Evolutionary conservation across 2,329 filamentous ascomycete genomes (phyloP), one percentile per base, ranked within the genome.

Genomic region (Macrophomina tecta): DNA sequence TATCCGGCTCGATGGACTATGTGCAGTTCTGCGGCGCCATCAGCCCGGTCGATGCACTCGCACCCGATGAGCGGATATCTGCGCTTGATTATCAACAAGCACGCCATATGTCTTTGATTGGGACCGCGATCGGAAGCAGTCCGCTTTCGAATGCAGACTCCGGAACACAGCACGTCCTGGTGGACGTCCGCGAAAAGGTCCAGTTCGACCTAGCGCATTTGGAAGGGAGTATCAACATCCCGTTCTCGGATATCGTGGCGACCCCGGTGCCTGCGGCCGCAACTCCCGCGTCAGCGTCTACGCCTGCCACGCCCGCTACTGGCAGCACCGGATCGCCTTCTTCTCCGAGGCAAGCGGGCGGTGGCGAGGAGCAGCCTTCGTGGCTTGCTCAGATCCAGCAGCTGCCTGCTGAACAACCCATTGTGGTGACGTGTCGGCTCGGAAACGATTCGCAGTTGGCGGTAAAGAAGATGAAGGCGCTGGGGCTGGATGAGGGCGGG

Each of bases 151-250:
- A 42, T 23, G 32, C n/a, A 11, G 32, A 11, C 69, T 58, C 60
- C 8, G 69, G 68, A 42, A 42, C 67, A 14, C 70, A 75, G 36
- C 72, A 69, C 3, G 74, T 92, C 0, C 79, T 97, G 2, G 78
- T 98, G 2, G 95, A 98, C 70, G 93, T 97, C 1, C 85, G 95
- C 2, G 93, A 97, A 71, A 88, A 88, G 72, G 91, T 93, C 34
- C 92, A 97, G 68, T 97, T 92, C 70, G 90, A 91, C 16, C 89
- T 98, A 52, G 93, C 90, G 69, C 89, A 85, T 68, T 83, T 99
- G 7, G 82, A 88, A 0, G 91, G 91, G 0, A 92, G 92, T 32
- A 80, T 96, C 61, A 97, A 93, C 71, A 77, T 93, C 0, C 91
- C 88, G 0, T 91, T 90, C 73, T 90, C 87, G 12, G 82, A 78